Percentiles rank a stretch among this genome's conserved stretches.
phyloP scores from a whole-genome alignment of 345 rosid species.

The Linum trigynum region DNA sequence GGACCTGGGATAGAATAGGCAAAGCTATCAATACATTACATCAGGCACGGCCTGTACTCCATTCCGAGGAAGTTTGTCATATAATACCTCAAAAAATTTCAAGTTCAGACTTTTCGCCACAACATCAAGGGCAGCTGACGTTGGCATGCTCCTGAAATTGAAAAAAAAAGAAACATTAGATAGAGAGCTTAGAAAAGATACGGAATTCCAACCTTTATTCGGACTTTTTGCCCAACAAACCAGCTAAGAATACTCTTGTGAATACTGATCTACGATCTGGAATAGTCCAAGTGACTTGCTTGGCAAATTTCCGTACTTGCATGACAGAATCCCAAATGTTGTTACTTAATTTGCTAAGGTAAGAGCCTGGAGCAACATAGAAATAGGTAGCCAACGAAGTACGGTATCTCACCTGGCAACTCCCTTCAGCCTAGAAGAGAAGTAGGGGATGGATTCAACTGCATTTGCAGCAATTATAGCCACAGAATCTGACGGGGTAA shows the following conservation, averaged over 20 bases:
- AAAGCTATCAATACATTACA: background rate
- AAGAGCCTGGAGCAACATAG: background rate
- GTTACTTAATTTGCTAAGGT: background rate
- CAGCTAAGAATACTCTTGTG: too few species aligned
- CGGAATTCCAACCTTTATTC: too few species aligned
- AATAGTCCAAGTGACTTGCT: too few species aligned
- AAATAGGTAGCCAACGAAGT: slow-evolving; percentile 8
- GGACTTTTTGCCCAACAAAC: too few species aligned
- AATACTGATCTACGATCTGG: too few species aligned
- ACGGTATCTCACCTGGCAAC: slow-evolving; percentile 69
- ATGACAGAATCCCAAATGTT: too few species aligned
- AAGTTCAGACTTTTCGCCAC: slow-evolving; percentile 77
- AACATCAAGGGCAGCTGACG: slow-evolving; percentile 97
- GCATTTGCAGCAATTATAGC: slow-evolving; percentile 99
- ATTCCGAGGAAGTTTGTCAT: background rate
- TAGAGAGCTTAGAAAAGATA: background rate
- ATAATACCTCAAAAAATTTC: slow-evolving; percentile 88
- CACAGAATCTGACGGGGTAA: slow-evolving; percentile 98
- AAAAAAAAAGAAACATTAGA: slow-evolving; percentile 1
- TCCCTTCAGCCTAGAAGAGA: slow-evolving; percentile 89
- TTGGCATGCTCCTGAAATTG: slow-evolving; percentile 94
- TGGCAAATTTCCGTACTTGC: too few species aligned
- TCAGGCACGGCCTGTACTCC: background rate
- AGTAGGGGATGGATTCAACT: slow-evolving; percentile 77
- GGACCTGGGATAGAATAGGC: slow-evolving; percentile 48